These are phyloP conservation scores for Dictyostelium brefeldianum DNA, from an alignment of 78 protist species.

Conservation along the genomic window DNA sequence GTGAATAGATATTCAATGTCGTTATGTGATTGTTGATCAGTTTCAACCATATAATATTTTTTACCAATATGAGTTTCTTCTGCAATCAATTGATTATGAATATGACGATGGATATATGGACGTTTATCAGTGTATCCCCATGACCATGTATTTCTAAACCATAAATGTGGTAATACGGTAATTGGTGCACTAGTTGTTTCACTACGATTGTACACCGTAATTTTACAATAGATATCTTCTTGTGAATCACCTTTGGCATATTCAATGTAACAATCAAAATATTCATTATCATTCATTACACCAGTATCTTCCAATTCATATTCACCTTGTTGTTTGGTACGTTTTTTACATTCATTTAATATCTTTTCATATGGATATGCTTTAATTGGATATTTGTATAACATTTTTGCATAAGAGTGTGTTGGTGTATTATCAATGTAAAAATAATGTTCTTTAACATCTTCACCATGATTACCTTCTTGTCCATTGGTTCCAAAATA, in stretches of 20 bases:
- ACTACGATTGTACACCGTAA: constrained; percentile 81
- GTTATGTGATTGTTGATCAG: background rate
- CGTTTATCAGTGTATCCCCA: constrained; percentile 84
- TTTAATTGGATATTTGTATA: constrained; percentile 93
- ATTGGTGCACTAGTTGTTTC: constrained; percentile 31
- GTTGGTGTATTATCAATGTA: constrained; percentile 88
- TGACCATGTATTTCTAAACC: constrained; percentile 93
- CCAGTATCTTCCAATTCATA: constrained; percentile 90
- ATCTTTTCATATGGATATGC: constrained; percentile 83
- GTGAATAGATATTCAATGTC: constrained; percentile 83
- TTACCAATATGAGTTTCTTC: constrained; percentile 73
- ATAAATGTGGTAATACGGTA: constrained; percentile 82
- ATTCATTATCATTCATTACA: constrained; percentile 67
- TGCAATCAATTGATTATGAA: constrained; percentile 10
- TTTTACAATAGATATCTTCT: constrained; percentile 72
- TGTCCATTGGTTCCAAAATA: constrained; percentile 87
- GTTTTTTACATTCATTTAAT: background rate
- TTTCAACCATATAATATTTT: constrained; percentile 28
- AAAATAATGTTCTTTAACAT: constrained; percentile 89
- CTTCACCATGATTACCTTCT: constrained; percentile 90
- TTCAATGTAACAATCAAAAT: constrained; percentile 80
- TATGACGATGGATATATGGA: background rate
- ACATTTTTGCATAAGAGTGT: constrained; percentile 81
- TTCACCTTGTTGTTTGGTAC: constrained; percentile 76
- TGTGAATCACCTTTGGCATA: constrained; percentile 86